These are phyloP conservation scores for Yarrowia sp. DNA, from an alignment of 805 yeast species.

Conservation along the genomic window DNA sequence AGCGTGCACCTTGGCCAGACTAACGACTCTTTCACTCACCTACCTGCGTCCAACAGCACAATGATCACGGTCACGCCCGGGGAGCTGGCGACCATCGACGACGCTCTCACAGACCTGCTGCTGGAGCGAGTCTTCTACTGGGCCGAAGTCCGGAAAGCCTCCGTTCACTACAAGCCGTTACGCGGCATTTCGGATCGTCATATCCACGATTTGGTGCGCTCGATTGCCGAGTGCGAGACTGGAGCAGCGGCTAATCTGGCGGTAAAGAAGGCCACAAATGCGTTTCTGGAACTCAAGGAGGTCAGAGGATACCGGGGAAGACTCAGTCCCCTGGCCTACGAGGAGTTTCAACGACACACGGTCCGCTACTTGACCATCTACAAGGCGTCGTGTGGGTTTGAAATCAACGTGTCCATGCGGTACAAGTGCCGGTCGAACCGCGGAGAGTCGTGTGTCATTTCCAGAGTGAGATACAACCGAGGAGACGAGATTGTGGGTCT, in stretches of 20 bases:
- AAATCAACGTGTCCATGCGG: conserved; percentile 55
- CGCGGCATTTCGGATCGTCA: conserved; percentile 43
- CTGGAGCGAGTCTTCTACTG: conserved; percentile 47
- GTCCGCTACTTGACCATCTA: conserved; percentile 52
- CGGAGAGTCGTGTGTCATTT: conserved; percentile 54
- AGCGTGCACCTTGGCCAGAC: conserved; percentile 5
- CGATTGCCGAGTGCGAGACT: conserved; percentile 21
- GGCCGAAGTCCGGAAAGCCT: conserved; percentile 47
- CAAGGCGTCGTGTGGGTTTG: conserved; percentile 53
- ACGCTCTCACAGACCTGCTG: conserved; percentile 47
- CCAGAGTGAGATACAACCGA: conserved; percentile 47
- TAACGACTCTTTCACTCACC: background rate
- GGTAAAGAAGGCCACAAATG: conserved; percentile 44
- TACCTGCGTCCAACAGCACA: conserved; percentile 2
- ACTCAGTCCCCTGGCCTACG: conserved; percentile 43
- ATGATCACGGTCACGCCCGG: conserved; percentile 43
- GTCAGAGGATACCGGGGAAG: conserved; percentile 47
- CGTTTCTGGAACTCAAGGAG: conserved; percentile 46
- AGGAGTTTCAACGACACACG: conserved; percentile 52
- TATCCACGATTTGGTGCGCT: conserved; percentile 40
- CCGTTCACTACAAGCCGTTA: conserved; percentile 42
- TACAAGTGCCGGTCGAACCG: conserved; percentile 48
- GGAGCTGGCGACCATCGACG: conserved; percentile 47
- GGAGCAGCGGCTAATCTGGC: conserved; percentile 14
- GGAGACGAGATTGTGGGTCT: conserved; percentile 51